Percentiles rank a stretch among this genome's conserved stretches.
phyloP scores from a whole-genome alignment of 2,329 filamentous ascomycete species.

The Didymellaceae sp. region DNA sequence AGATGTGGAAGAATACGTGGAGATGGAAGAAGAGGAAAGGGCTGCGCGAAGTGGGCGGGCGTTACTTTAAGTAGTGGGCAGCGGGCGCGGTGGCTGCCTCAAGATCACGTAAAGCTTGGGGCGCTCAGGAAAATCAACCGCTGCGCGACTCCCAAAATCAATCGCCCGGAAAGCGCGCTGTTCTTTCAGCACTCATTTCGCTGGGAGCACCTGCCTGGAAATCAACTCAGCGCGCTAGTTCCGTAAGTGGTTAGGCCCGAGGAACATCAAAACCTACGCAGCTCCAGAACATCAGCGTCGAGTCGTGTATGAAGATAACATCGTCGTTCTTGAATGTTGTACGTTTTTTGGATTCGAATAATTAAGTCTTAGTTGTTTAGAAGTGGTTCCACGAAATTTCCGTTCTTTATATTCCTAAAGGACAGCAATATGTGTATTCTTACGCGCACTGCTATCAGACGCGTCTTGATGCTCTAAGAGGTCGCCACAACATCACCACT shows the following conservation, averaged over 20 bases:
- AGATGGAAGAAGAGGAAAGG: slow-evolving; percentile 17
- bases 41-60: slow-evolving; percentile 20
- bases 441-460: neutral
- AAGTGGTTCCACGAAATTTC: too few relatives aligned
- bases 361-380: too few relatives aligned
- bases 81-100: slow-evolving; percentile 28
- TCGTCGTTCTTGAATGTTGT: too few relatives aligned
- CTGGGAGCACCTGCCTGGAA: neutral
- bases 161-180: slow-evolving; percentile 1
- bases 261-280: slow-evolving; percentile 7
- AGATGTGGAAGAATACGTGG: slow-evolving; percentile 21
- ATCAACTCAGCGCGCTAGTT: slow-evolving; percentile 4
- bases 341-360: too few relatives aligned
- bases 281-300: slow-evolving; percentile 7
- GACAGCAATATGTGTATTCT: too few relatives aligned
- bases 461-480: too few relatives aligned
- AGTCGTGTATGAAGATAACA: too few relatives aligned
- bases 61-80: slow-evolving; percentile 30
- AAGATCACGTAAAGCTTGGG: slow-evolving; percentile 28
- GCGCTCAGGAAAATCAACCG: slow-evolving; percentile 21
- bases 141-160: slow-evolving; percentile 10
- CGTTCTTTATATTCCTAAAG: too few relatives aligned
- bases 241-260: slow-evolving; percentile 11
- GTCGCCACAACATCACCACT: too few relatives aligned
- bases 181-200: slow-evolving; percentile 11